Conservation (phyloP, 345 rosid species). For the Citrus australasica region DNA sequence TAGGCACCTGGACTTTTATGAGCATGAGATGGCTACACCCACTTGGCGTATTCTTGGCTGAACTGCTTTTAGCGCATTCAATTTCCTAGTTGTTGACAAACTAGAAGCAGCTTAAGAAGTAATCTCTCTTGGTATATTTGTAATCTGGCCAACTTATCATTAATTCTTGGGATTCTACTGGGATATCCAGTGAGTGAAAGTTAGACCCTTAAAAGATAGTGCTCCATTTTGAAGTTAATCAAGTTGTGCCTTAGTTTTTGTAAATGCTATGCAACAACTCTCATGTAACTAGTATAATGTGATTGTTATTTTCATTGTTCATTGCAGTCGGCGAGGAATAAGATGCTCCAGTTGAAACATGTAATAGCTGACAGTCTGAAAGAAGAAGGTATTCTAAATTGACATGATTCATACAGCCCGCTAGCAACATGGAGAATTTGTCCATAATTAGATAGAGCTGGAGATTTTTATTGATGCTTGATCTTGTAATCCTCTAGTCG, state of each 20-base stretch:
- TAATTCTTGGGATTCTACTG: no score
- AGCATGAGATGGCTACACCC: neutral
- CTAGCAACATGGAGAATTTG: neutral
- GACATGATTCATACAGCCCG: conserved; percentile 18
- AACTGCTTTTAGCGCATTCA: neutral
- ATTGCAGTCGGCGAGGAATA: conserved; percentile 65
- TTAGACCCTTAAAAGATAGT: neutral
- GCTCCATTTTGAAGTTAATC: neutral
- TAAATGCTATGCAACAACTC: neutral
- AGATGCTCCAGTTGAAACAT: conserved; percentile 62
- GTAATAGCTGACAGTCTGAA: conserved; percentile 56
- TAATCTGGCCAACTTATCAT: neutral
- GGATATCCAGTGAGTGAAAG: no score
- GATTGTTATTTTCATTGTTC: conserved; percentile 13
- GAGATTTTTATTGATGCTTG: neutral
- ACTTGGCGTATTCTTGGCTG: neutral
- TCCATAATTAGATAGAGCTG: neutral
- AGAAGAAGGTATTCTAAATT: conserved; percentile 35
- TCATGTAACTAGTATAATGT: neutral
- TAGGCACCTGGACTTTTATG: neutral
- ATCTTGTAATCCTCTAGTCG: neutral
- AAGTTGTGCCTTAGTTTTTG: no score
- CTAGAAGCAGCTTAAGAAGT: neutral
- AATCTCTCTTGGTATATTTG: neutral
- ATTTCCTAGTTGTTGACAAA: neutral